Evolutionary conservation across 2,329 filamentous ascomycete species (phyloP), one percentile per base, ranked within the genome.

Genomic region (Alternaria sp.): DNA sequence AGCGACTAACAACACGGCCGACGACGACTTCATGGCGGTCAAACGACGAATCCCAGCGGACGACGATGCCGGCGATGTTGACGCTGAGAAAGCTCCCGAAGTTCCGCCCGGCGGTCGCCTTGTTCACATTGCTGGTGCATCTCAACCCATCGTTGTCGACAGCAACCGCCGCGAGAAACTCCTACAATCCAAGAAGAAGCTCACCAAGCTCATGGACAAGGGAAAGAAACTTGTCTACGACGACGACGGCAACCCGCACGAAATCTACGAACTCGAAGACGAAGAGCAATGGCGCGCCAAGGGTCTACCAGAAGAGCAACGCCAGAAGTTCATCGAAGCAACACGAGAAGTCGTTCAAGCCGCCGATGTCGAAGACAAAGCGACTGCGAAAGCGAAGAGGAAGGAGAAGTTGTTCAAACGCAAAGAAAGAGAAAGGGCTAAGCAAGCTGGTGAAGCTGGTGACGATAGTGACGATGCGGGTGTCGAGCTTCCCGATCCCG

Each of bases 111-210:
- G 82, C 54, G 91, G 89, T 80, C 85, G 79, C 59, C 71, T 89
- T 3, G 85, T 97, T 52, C 81, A 87, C 43, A 86, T 90, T 2
- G 85, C 91, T 12, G 90, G 90, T 57, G 88, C 87, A 65, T 83
- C 85, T 47, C 88, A 91, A 26, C 88, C 92, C 2, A 85, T 97
- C 47, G 83, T 97, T 19, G 89, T 99, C 66, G 96, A 99, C 83
- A 97, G 93, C 12, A 96, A 98, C 80, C 93, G 96, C 23, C 90
- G 93, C 70, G 95, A 97, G 82, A 98, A 97, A 83, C 87, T 97
- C n/a, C 87, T 98, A 68, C 91, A 91, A 75, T 96, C 92, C 19
- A 98, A 97, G 85, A 97, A 97, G 86, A 92, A 96, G 81, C 87
- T 97, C 68, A 87, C 93, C 76, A 96, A 97, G 78, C 92, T 93